Evolutionary conservation across 2,329 filamentous ascomycete species (phyloP).

Genomic region (Cercospora citrullina): DNA sequence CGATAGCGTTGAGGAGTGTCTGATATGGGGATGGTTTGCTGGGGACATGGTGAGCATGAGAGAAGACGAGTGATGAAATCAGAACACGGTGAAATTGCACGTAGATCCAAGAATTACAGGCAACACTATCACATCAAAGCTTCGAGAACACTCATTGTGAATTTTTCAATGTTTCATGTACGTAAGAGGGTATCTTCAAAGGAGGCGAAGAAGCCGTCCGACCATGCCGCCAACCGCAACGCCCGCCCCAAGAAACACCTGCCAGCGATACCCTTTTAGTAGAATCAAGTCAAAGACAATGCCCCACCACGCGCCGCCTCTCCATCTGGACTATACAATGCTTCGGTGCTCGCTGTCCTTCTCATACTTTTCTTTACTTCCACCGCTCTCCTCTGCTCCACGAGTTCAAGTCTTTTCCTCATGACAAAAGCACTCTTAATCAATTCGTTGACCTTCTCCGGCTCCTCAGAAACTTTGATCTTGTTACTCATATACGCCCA

Average conservation of each 20-base stretch:
- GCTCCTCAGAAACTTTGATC: constrained; percentile 24
- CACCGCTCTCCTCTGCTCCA: constrained; percentile 30
- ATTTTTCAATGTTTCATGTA: neutral
- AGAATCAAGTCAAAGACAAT: neutral
- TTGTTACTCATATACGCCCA: constrained; percentile 30
- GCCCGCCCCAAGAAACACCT: neutral
- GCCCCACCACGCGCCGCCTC: constrained; percentile 8
- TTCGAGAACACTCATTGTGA: neutral
- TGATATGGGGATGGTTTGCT: neutral
- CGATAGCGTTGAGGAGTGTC: constrained; percentile 8
- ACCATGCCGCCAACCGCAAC: neutral
- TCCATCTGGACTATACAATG: constrained; percentile 18
- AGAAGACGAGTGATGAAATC: neutral
- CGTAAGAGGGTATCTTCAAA: constrained; percentile 11
- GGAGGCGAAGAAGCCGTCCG: constrained; percentile 7
- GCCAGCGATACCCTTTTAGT: neutral
- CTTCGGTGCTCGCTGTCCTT: constrained; percentile 26
- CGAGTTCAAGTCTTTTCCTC: constrained; percentile 34
- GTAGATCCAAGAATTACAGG: neutral
- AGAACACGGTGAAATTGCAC: neutral
- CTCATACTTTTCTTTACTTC: constrained; percentile 31
- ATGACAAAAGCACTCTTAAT: constrained; percentile 33
- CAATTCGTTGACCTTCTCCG: constrained; percentile 34
- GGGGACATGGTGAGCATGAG: neutral
- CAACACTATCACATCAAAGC: neutral